Evolutionary conservation across 768 basidiomycete species (phyloP).

Genomic region (Russula lepida): DNA sequence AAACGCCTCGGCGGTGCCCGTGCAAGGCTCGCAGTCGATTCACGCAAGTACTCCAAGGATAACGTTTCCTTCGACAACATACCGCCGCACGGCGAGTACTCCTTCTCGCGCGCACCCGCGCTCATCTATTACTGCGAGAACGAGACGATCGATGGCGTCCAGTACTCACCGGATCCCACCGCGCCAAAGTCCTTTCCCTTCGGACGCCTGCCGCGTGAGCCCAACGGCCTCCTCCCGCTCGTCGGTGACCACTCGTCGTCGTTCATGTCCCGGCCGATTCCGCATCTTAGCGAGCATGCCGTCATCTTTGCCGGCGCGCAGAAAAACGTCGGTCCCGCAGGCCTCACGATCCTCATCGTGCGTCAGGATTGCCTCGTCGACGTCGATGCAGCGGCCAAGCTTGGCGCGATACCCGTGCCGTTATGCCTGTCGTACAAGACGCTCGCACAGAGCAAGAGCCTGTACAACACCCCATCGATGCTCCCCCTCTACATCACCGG

Average conservation of each 20-base stretch:
- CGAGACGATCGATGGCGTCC: constrained; percentile 94
- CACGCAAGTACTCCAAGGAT: constrained; percentile 50
- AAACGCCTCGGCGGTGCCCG: constrained; percentile 49
- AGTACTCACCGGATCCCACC: constrained; percentile 58
- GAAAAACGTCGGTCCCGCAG: constrained; percentile 95
- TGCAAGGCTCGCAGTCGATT: constrained; percentile 67
- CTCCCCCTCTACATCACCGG: constrained; percentile 86
- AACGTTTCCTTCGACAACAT: constrained; percentile 72
- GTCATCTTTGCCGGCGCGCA: constrained; percentile 96
- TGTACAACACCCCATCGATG: constrained; percentile 92
- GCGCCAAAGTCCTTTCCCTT: constrained; percentile 73
- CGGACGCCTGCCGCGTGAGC: constrained; percentile 44
- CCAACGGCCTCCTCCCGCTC: constrained; percentile 56
- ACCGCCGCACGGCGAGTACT: constrained; percentile 64
- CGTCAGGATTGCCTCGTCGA: constrained; percentile 92
- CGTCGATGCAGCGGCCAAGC: constrained; percentile 65
- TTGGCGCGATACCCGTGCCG: constrained; percentile 72
- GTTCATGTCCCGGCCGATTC: constrained; percentile 93
- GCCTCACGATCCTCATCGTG: constrained; percentile 87
- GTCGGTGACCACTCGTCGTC: constrained; percentile 95
- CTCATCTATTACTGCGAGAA: constrained; percentile 99
- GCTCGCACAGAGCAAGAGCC: constrained; percentile 60
- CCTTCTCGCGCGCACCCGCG: constrained; percentile 73
- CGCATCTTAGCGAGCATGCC: constrained; percentile 79
- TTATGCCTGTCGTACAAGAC: constrained; percentile 76